Conservation (phyloP, 805 yeast species). For the Candida ascalaphidarum region DNA sequence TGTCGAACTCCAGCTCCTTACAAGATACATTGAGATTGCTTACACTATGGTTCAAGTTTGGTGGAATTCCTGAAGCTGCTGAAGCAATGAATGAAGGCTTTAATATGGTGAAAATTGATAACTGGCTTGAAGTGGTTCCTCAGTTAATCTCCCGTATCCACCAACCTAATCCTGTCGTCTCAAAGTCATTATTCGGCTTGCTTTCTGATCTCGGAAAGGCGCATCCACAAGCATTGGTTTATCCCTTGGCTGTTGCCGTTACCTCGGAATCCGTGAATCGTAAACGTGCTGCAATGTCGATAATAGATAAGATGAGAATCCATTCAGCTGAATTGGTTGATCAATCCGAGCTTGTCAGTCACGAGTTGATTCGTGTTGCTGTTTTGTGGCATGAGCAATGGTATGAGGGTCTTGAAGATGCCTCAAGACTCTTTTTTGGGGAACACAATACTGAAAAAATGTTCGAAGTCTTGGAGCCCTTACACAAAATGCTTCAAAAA, state of each 20-base stretch:
- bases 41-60: conserved; percentile 93
- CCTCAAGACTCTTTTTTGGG: conserved; percentile 85
- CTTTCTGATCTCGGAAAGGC: conserved; percentile 85
- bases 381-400: conserved; percentile 97
- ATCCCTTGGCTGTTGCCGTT: conserved; percentile 92
- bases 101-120: conserved; percentile 78
- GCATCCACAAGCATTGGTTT: conserved; percentile 95
- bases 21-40: conserved; percentile 88
- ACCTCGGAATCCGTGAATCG: conserved; percentile 87
- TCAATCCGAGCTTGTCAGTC: conserved; percentile 91
- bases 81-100: conserved; percentile 88
- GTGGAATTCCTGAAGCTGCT: conserved; percentile 88
- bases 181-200: conserved; percentile 69
- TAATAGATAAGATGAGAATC: conserved; percentile 84
- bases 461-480: conserved; percentile 84
- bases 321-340: conserved; percentile 81
- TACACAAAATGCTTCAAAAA: conserved; percentile 73
- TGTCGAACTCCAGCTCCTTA: conserved; percentile 77
- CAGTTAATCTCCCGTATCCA: conserved; percentile 94
- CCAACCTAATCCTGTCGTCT: conserved; percentile 83
- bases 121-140: conserved; percentile 93
- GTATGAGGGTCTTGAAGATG: conserved; percentile 97
- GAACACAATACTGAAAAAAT: conserved; percentile 92
- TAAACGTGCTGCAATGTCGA: conserved; percentile 84
- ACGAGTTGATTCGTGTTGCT: conserved; percentile 88